A percentile compares a stretch with the other conserved stretches of the same genome.
Conservation (phyloP, 2,329 filamentous ascomycete genomes). For the Bipolaris cookei region DNA sequence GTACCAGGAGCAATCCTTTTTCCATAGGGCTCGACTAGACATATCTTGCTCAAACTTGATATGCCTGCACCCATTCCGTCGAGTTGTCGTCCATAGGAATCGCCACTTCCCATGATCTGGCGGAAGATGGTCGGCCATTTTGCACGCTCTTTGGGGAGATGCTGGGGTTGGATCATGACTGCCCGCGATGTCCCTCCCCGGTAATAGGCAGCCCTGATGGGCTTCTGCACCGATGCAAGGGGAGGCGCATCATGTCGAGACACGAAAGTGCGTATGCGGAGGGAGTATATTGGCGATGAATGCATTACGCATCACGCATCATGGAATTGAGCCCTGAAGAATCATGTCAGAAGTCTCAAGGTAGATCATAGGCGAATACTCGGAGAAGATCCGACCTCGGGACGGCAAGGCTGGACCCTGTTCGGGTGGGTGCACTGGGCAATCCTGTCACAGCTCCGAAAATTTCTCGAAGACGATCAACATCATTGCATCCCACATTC, state of each 20-base stretch:
- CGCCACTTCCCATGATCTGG: constrained; percentile 67
- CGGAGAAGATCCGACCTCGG: constrained; percentile 24
- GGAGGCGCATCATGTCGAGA: constrained; percentile 15
- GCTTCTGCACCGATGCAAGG: constrained; percentile 21
- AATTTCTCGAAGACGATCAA: constrained; percentile 29
- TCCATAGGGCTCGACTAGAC: constrained; percentile 61
- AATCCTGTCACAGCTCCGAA: constrained; percentile 18
- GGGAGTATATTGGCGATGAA: constrained; percentile 23
- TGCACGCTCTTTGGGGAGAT: constrained; percentile 57
- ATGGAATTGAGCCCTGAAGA: constrained; percentile 14
- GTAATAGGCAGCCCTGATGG: constrained; percentile 62
- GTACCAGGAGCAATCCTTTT: constrained; percentile 2
- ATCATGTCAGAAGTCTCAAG: constrained; percentile 1
- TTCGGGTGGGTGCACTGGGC: constrained; percentile 7
- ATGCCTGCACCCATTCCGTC: constrained; percentile 74
- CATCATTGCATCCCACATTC: constrained; percentile 25
- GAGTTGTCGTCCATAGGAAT: constrained; percentile 71
- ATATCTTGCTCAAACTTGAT: constrained; percentile 73
- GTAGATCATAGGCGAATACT: constrained; percentile 5
- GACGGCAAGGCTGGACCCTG: constrained; percentile 28
- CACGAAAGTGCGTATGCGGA: constrained; percentile 23
- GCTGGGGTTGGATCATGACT: constrained; percentile 62
- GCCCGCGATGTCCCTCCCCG: constrained; percentile 74
- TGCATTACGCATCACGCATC: constrained; percentile 37
- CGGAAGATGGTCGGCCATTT: constrained; percentile 64